Evolutionary conservation across 139 green algal genomes (phyloP).

Genomic region (Microglena sp.): DNA sequence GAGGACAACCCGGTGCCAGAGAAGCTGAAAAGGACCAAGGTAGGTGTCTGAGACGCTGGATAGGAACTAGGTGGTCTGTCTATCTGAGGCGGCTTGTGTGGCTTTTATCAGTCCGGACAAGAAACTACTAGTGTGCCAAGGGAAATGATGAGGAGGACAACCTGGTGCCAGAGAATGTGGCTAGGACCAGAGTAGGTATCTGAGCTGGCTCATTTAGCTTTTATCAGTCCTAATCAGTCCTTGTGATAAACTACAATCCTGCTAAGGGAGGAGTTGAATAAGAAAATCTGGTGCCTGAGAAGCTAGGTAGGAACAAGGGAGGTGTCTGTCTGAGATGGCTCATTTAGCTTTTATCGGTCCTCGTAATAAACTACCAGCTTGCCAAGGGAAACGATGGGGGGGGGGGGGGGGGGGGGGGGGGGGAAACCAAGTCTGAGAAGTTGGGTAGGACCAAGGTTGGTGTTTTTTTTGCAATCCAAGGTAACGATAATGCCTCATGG

Average conservation of each 20-base stretch:
- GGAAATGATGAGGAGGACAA: conserved; percentile 62
- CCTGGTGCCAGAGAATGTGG: conserved; percentile 42
- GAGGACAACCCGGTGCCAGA: conserved; percentile 51
- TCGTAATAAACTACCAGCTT: conserved; percentile 67
- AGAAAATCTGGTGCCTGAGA: conserved; percentile 47
- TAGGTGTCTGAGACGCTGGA: too few species aligned
- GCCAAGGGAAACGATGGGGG: conserved; percentile 68
- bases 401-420: too few species aligned
- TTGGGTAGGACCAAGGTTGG: conserved; percentile 29
- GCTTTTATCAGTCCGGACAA: too few species aligned
- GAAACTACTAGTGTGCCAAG: conserved; percentile 69
- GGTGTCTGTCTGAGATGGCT: too few species aligned
- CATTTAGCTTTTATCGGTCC: too few species aligned
- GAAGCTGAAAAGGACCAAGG: conserved; percentile 39
- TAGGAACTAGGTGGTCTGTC: too few species aligned
- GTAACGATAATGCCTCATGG: too few species aligned
- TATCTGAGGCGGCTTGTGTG: too few species aligned
- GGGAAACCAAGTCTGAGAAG: conserved; percentile 45
- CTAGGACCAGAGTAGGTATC: conserved; percentile 20
- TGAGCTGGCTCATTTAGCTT: too few species aligned
- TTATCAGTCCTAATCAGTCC: too few species aligned
- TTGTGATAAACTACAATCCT: conserved; percentile 67
- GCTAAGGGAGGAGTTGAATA: conserved; percentile 68
- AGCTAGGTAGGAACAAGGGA: conserved; percentile 34
- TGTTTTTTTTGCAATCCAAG: too few species aligned